phyloP scores from a whole-genome alignment of 495 filamentous ascomycete species.

The Glonium stellatum region DNA sequence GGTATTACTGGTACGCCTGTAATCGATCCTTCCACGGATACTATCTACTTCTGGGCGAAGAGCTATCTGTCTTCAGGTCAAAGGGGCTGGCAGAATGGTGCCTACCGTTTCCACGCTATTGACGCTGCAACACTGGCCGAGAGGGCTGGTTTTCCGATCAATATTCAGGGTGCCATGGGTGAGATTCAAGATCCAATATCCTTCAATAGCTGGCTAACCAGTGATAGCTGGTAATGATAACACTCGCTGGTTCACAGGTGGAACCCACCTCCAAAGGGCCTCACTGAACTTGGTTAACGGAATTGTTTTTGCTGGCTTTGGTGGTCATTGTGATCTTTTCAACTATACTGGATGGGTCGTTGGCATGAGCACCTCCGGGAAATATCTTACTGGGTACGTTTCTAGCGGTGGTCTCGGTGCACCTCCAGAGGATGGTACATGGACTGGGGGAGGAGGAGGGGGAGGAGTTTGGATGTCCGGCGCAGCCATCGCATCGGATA shows the following conservation, averaged over 20 bases:
- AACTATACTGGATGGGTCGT: conserved; percentile 43
- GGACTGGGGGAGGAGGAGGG: conserved; percentile 32
- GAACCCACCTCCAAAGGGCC: conserved; percentile 25
- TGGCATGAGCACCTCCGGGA: conserved; percentile 30
- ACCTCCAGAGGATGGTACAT: conserved; percentile 20
- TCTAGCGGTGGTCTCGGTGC: conserved; percentile 32
- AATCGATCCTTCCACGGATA: conserved; percentile 38
- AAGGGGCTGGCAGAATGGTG: conserved; percentile 16
- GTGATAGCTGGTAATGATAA: conserved; percentile 5
- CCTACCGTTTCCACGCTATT: conserved; percentile 37
- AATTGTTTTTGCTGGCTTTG: conserved; percentile 38
- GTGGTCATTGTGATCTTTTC: conserved; percentile 43
- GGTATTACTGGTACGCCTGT: conserved; percentile 37
- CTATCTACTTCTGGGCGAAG: conserved; percentile 41
- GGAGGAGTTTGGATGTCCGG: conserved; percentile 44
- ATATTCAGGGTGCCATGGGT: conserved; percentile 34
- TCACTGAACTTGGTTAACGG: conserved; percentile 30
- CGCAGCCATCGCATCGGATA: conserved; percentile 39
- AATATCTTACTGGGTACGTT: conserved; percentile 10
- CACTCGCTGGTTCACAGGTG: neutral
- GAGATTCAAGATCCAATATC: neutral
- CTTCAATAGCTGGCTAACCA: neutral
- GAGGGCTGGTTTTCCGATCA: conserved; percentile 36
- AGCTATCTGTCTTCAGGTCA: conserved; percentile 26
- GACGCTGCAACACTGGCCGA: conserved; percentile 35